Conservation (phyloP, 805 yeast genomes). For the Candida sonorensis region DNA sequence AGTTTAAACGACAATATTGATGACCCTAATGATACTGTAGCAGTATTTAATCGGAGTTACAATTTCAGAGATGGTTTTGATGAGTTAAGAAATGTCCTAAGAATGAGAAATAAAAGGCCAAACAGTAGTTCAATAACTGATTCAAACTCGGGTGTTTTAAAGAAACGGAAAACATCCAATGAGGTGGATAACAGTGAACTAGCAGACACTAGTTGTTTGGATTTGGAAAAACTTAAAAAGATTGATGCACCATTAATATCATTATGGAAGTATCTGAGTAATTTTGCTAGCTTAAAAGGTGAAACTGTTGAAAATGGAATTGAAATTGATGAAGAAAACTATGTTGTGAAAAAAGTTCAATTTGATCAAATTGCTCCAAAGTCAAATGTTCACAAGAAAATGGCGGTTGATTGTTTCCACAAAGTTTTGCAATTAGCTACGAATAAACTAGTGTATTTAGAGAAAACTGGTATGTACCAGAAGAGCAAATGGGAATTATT, state of each 20-base stretch:
- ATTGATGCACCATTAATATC: too few relatives aligned
- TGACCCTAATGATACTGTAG: neutral
- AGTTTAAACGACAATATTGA: too few relatives aligned
- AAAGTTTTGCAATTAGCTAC: constrained; percentile 14
- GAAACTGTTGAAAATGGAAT: neutral
- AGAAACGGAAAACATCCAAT: too few relatives aligned
- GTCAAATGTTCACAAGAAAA: constrained; percentile 5
- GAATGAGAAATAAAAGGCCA: constrained; percentile 2
- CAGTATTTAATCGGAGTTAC: constrained; percentile 1
- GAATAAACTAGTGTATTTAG: constrained; percentile 8
- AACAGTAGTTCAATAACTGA: neutral
- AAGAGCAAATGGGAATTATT: constrained; percentile 21
- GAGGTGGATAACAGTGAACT: too few relatives aligned
- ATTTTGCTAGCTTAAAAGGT: too few relatives aligned
- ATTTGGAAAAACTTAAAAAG: too few relatives aligned
- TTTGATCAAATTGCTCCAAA: constrained; percentile 9
- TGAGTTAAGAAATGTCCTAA: constrained; percentile 4
- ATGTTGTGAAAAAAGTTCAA: constrained; percentile 5
- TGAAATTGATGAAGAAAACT: constrained; percentile 1
- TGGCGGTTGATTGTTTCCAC: constrained; percentile 16
- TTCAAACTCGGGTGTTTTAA: neutral
- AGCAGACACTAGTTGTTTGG: too few relatives aligned
- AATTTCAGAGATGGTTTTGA: constrained; percentile 7
- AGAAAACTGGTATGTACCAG: constrained; percentile 10
- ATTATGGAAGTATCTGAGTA: too few relatives aligned